Conservation (phyloP, 108 stramenopile species). For the Skeletonema potamos region DNA sequence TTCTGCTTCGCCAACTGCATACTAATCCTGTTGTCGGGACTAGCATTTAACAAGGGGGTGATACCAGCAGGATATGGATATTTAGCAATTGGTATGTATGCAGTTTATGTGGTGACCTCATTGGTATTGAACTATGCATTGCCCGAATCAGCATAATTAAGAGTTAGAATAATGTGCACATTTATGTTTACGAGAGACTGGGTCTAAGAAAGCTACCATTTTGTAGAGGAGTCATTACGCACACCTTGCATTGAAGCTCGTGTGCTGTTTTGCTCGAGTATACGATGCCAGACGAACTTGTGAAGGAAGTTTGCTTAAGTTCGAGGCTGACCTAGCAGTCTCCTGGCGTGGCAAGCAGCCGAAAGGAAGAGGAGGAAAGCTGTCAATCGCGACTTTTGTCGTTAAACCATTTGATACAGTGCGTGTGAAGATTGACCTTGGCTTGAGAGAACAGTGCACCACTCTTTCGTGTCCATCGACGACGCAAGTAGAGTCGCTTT, state of each 20-base stretch:
- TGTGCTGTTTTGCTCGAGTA: background rate
- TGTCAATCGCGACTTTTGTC: background rate
- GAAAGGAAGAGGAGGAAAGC: background rate
- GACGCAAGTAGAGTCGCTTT: background rate
- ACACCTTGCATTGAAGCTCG: background rate
- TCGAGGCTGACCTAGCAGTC: background rate
- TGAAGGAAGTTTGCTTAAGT: background rate
- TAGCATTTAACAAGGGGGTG: constrained; percentile 37
- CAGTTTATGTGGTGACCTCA: constrained; percentile 39
- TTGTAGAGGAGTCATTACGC: background rate
- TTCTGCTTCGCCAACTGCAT: constrained; percentile 49
- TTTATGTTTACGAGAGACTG: background rate
- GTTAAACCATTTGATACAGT: background rate
- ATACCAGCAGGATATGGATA: constrained; percentile 76
- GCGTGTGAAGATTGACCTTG: background rate
- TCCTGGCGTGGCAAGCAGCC: background rate
- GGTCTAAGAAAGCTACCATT: background rate
- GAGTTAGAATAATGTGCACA: background rate
- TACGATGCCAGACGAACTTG: background rate
- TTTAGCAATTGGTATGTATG: constrained; percentile 38
- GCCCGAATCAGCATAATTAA: background rate
- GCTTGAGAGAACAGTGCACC: background rate
- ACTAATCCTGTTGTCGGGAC: constrained; percentile 29
- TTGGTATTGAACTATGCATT: constrained; percentile 35
- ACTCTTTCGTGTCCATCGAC: background rate